phyloP scores from a whole-genome alignment of 306 rosid genomes.

The Fragaria ananassa region DNA sequence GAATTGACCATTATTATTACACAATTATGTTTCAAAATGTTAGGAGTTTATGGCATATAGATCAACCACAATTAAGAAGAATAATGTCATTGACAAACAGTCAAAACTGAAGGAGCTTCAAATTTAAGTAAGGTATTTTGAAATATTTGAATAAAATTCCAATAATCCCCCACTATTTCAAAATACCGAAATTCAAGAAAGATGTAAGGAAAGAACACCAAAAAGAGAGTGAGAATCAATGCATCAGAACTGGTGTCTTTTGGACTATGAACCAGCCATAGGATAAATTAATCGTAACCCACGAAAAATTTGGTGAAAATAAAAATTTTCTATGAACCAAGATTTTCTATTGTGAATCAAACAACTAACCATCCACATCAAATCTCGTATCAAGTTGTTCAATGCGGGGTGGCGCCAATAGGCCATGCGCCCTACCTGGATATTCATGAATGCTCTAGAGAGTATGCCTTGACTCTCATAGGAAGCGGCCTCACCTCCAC shows the following conservation, averaged over 20 bases:
- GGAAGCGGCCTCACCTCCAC: background rate
- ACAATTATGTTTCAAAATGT: too few species aligned
- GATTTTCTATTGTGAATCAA: background rate
- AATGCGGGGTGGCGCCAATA: background rate
- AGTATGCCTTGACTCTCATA: background rate
- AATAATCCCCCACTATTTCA: slow-evolving; percentile 1
- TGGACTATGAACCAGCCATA: background rate
- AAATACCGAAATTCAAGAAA: background rate
- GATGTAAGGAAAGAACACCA: background rate
- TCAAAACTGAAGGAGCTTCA: too few species aligned
- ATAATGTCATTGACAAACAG: too few species aligned
- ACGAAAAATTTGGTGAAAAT: background rate
- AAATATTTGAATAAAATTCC: too few species aligned
- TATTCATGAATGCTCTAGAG: background rate
- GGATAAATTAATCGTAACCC: background rate
- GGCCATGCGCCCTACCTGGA: background rate
- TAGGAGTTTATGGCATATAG: too few species aligned
- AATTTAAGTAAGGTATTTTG: background rate
- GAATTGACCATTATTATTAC: too few species aligned
- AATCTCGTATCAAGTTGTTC: background rate
- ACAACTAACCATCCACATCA: background rate
- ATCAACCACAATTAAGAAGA: too few species aligned
- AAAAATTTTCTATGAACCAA: background rate
- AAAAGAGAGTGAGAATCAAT: background rate
- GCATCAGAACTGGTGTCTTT: background rate